These are phyloP conservation scores for Moesziomyces antarcticus DNA, from an alignment of 1,284 basidiomycete species.

Conservation along the genomic window DNA sequence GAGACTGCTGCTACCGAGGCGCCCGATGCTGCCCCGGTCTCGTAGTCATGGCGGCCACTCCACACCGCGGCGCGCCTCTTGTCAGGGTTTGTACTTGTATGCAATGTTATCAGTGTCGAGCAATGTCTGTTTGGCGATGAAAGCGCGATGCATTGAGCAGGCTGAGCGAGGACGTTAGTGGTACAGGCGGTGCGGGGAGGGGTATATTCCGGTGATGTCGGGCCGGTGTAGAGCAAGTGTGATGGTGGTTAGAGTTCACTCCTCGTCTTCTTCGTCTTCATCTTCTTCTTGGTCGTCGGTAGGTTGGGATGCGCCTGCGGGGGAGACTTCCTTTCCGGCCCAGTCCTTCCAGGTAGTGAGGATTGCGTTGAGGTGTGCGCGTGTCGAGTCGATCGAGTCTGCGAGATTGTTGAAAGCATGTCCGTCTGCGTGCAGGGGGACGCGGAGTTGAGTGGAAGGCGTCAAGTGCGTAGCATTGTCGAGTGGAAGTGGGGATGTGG, in stretches of 20 bases:
- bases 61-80: background rate
- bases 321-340: slow-evolving; percentile 26
- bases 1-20: slow-evolving; percentile 2
- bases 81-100: background rate
- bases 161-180: too few relatives aligned
- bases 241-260: too few relatives aligned
- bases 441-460: slow-evolving; percentile 23
- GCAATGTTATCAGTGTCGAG: slow-evolving; percentile 12
- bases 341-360: slow-evolving; percentile 45
- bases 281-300: slow-evolving; percentile 19
- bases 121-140: too few relatives aligned
- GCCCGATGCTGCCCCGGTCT: slow-evolving; percentile 19
- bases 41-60: too few relatives aligned
- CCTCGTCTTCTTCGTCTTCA: slow-evolving; percentile 2
- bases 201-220: too few relatives aligned
- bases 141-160: too few relatives aligned
- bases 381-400: slow-evolving; percentile 27
- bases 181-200: too few relatives aligned
- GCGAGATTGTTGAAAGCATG: slow-evolving; percentile 21
- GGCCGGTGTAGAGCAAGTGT: too few relatives aligned
- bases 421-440: slow-evolving; percentile 4
- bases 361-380: slow-evolving; percentile 23
- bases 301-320: background rate
- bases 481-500: slow-evolving; percentile 18
- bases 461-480: slow-evolving; percentile 4